Percentiles rank a stretch among this genome's conserved stretches.
These are phyloP conservation scores for Spinacia oleracea DNA, from an alignment of 179 eudicot genomes.

Conservation along the genomic window DNA sequence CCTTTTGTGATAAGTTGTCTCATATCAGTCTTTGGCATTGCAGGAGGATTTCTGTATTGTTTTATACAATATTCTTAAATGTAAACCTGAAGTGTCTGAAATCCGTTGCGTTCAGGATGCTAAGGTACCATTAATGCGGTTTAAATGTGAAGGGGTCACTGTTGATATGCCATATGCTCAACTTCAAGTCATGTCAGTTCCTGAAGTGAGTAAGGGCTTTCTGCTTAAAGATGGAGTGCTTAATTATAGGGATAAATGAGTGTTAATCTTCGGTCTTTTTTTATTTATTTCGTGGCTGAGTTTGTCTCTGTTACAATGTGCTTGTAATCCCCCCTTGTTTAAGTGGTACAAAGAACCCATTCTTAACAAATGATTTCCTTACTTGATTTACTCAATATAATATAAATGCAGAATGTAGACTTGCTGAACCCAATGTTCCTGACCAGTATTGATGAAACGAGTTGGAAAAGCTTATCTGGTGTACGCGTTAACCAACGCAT, in stretches of 20 bases:
- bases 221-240: not conserved
- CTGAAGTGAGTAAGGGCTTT: conserved; percentile 44
- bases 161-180: conserved; percentile 62
- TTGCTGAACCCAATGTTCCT: conserved; percentile 43
- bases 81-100: conserved; percentile 52
- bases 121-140: conserved; percentile 57
- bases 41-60: conserved; percentile 64
- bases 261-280: not conserved
- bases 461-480: conserved; percentile 66
- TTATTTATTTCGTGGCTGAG: not conserved
- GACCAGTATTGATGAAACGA: conserved; percentile 52
- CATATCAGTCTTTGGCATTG: conserved; percentile 5
- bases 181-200: conserved; percentile 46
- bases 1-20: not conserved
- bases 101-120: conserved; percentile 59
- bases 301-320: not conserved
- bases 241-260: not conserved
- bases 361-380: not conserved
- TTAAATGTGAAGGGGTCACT: conserved; percentile 54
- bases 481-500: conserved; percentile 57
- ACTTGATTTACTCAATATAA: conserved; percentile 11
- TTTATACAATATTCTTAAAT: conserved; percentile 46
- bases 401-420: conserved; percentile 52
- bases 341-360: not conserved
- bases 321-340: not conserved